A percentile compares a stretch with the other conserved stretches of the same genome.
These are phyloP conservation scores for Tetrapyrgos nigripes DNA, from an alignment of 1,284 basidiomycete genomes.

Conservation along the genomic window DNA sequence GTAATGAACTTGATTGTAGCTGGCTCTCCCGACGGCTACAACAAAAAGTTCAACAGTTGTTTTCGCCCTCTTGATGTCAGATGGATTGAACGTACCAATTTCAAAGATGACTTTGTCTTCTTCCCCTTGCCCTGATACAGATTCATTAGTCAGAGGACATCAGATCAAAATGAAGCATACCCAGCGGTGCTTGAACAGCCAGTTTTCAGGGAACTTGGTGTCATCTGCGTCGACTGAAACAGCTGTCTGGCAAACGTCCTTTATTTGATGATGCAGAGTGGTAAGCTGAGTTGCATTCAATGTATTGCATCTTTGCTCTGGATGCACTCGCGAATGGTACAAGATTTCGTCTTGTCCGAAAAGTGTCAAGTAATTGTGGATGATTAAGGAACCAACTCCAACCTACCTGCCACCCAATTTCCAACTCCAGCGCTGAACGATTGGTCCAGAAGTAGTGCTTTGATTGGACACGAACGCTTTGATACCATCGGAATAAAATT, in stretches of 20 bases:
- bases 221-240: conserved; percentile 80
- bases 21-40: conserved; percentile 69
- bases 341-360: conserved; percentile 72
- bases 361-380: conserved; percentile 2
- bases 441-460: conserved; percentile 83
- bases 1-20: conserved; percentile 82
- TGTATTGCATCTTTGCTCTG: conserved; percentile 70
- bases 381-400: conserved; percentile 17
- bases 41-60: conserved; percentile 5
- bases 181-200: conserved; percentile 79
- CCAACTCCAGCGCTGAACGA: conserved; percentile 84
- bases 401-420: conserved; percentile 82
- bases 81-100: conserved; percentile 56
- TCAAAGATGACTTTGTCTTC: conserved; percentile 55
- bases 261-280: conserved; percentile 62
- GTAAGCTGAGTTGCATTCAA: conserved; percentile 58
- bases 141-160: background rate
- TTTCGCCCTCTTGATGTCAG: conserved; percentile 10
- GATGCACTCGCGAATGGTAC: conserved; percentile 81
- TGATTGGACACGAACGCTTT: conserved; percentile 75
- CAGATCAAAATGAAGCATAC: conserved; percentile 38
- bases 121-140: conserved; percentile 56
- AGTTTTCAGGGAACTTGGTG: conserved; percentile 70
- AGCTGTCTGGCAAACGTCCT: conserved; percentile 66
- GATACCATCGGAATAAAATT: conserved; percentile 59